phyloP scores from a whole-genome alignment of 1,139 yeast genomes.

The Kluyveromyces sp. region DNA sequence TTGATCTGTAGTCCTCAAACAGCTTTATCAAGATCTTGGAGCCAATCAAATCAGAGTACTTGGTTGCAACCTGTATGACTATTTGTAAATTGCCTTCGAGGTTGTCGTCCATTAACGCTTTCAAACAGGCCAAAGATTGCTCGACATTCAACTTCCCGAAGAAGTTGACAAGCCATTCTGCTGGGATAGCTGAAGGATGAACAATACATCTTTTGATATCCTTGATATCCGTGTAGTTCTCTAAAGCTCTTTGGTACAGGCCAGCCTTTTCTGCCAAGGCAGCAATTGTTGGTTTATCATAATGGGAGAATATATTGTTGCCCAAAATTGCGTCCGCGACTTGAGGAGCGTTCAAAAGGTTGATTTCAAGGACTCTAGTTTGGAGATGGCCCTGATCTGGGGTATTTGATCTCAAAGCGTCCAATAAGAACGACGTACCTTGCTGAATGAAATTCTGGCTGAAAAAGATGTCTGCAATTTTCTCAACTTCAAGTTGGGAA shows the following conservation, averaged over 20 bases:
- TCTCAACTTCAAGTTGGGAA: conserved; percentile 70
- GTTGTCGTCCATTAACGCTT: conserved; percentile 75
- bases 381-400: conserved; percentile 96
- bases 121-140: conserved; percentile 82
- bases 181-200: conserved; percentile 78
- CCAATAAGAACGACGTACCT: conserved; percentile 96
- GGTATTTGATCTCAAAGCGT: conserved; percentile 87
- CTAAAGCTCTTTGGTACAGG: conserved; percentile 87
- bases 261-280: conserved; percentile 92
- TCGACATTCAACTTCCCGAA: conserved; percentile 94
- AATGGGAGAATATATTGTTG: conserved; percentile 90
- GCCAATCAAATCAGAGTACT: conserved; percentile 91
- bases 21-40: conserved; percentile 75
- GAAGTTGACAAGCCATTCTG: conserved; percentile 88
- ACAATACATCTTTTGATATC: conserved; percentile 94
- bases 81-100: conserved; percentile 86
- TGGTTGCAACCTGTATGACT: conserved; percentile 93
- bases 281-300: conserved; percentile 90
- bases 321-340: conserved; percentile 98
- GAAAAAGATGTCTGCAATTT: conserved; percentile 87
- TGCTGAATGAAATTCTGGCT: conserved; percentile 93
- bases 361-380: conserved; percentile 89
- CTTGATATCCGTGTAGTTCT: conserved; percentile 87
- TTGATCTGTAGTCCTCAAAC: conserved; percentile 87
- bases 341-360: conserved; percentile 94